Evolutionary conservation across 176 grass and related monocot genomes (phyloP).

Genomic region (Oryza australiensis): DNA sequence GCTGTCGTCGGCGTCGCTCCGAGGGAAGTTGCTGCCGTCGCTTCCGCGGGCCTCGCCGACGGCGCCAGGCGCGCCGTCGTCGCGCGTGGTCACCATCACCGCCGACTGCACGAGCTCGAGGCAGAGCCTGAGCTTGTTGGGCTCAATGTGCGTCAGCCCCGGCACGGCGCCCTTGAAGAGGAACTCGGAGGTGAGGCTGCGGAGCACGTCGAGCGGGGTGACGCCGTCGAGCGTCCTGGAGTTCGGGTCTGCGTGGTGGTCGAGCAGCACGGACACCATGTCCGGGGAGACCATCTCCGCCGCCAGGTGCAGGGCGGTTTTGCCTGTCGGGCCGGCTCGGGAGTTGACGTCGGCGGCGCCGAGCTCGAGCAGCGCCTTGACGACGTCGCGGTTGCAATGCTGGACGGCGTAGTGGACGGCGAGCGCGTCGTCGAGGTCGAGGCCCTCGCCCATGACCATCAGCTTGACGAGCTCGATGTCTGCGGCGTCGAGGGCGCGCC

Average conservation of each 20-base stretch:
- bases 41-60: constrained; percentile 30
- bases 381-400: constrained; percentile 88
- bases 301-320: constrained; percentile 80
- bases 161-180: constrained; percentile 98
- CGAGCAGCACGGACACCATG: constrained; percentile 98
- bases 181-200: constrained; percentile 95
- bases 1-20: constrained; percentile 64
- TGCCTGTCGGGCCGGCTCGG: constrained; percentile 70
- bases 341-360: constrained; percentile 93
- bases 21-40: constrained; percentile 32
- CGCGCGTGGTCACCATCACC: constrained; percentile 77
- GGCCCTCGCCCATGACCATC: constrained; percentile 73
- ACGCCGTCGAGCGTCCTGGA: constrained; percentile 75
- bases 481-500: constrained; percentile 54
- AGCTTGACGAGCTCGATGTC: constrained; percentile 78
- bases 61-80: constrained; percentile 42
- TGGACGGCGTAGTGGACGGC: constrained; percentile 96
- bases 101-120: constrained; percentile 96
- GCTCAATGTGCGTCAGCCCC: constrained; percentile 88
- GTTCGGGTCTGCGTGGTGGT: constrained; percentile 95
- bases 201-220: constrained; percentile 85
- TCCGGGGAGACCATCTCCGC: constrained; percentile 94
- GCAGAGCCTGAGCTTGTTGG: constrained; percentile 95
- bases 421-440: constrained; percentile 92
- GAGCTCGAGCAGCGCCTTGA: constrained; percentile 97